Conservation (phyloP, 768 basidiomycete genomes). For the Boletus speciosus region DNA sequence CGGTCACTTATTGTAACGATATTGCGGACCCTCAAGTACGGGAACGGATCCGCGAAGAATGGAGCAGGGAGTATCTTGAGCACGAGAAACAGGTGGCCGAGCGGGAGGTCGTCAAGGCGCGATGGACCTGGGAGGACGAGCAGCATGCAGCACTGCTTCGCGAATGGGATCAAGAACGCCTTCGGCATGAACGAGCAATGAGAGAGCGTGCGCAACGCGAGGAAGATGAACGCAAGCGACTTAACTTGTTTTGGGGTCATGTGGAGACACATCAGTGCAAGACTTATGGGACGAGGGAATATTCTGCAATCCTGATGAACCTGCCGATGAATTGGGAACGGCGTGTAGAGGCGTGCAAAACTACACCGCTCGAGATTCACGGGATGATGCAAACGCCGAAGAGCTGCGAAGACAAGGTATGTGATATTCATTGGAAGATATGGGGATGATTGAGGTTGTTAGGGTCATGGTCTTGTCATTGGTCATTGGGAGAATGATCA, state of each 20-base stretch:
- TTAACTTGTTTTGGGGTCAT: constrained; percentile 21
- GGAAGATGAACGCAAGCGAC: constrained; percentile 16
- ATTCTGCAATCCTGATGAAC: constrained; percentile 29
- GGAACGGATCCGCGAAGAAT: constrained; percentile 12
- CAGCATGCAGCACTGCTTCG: constrained; percentile 2
- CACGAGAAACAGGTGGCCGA: constrained; percentile 14
- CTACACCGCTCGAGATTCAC: constrained; percentile 24
- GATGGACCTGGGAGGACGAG: constrained; percentile 22
- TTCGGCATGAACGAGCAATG: constrained; percentile 11
- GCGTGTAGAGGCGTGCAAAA: neutral
- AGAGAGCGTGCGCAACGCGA: constrained; percentile 18
- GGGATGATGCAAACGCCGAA: constrained; percentile 14
- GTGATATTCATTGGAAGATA: neutral
- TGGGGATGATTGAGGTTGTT: neutral
- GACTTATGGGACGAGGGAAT: constrained; percentile 27
- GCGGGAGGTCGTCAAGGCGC: constrained; percentile 8
- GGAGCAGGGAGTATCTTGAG: constrained; percentile 15
- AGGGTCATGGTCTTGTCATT: constrained; percentile 10
- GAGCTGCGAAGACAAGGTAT: constrained; percentile 22
- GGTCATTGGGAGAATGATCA: constrained; percentile 20
- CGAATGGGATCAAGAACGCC: constrained; percentile 20
- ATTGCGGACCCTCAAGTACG: constrained; percentile 17
- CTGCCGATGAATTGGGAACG: constrained; percentile 12
- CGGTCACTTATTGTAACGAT: constrained; percentile 17
- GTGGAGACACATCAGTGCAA: constrained; percentile 23